Conservation (phyloP, 176 grass and related monocot genomes). For the Eleusine coracana region DNA sequence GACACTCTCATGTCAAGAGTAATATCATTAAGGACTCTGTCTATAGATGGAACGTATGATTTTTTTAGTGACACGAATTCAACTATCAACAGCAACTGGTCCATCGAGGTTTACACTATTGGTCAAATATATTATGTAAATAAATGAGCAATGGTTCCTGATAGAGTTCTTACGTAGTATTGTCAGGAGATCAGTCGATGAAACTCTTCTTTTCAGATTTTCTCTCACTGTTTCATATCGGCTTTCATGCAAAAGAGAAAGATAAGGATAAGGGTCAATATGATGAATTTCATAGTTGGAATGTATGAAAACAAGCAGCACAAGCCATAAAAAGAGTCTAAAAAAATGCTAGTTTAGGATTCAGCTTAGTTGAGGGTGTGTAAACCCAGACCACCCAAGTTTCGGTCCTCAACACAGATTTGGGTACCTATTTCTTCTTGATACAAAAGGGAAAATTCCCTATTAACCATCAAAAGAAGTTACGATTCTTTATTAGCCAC, state of each 20-base stretch:
- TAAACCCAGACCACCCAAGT: background rate
- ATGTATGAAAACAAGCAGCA: slow-evolving; percentile 29
- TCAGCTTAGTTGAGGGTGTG: background rate
- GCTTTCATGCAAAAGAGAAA: slow-evolving; percentile 68
- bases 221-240: slow-evolving; percentile 74
- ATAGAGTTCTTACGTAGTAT: slow-evolving; percentile 78
- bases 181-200: slow-evolving; percentile 73
- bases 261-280: slow-evolving; percentile 14
- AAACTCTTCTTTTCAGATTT: slow-evolving; percentile 73
- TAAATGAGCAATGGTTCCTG: background rate
- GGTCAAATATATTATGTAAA: slow-evolving; percentile 27
- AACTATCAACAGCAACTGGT: slow-evolving; percentile 24
- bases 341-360: slow-evolving; percentile 13
- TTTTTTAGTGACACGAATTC: slow-evolving; percentile 28
- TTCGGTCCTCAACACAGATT: background rate
- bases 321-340: background rate
- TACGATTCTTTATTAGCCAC: too few species aligned
- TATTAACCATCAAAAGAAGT: too few species aligned
- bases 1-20: background rate
- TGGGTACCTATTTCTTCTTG: background rate
- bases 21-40: slow-evolving; percentile 20
- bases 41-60: slow-evolving; percentile 15
- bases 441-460: too few species aligned
- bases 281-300: slow-evolving; percentile 34
- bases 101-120: slow-evolving; percentile 22